phyloP scores from a whole-genome alignment of 352 stramenopile species.

The Globisporangium rhizosaccharum region DNA sequence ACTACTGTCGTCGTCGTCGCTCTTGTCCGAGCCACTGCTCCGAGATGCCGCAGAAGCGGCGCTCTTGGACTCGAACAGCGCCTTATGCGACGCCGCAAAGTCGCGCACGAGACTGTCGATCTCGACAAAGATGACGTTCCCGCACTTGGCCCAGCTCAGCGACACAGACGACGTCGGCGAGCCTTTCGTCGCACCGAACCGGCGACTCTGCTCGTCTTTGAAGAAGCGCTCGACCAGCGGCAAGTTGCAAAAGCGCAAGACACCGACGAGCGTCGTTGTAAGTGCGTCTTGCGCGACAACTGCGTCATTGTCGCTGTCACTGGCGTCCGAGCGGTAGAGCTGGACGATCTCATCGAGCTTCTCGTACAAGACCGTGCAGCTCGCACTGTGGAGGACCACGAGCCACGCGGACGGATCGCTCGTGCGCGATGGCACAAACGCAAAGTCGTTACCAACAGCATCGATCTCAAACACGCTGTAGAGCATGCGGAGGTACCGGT shows the following conservation, averaged over 20 bases:
- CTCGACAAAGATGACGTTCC: constrained; percentile 81
- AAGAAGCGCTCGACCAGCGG: constrained; percentile 74
- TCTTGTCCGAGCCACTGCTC: not conserved
- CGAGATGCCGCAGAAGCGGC: constrained; percentile 2
- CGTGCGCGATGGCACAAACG: not conserved
- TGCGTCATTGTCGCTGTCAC: constrained; percentile 4
- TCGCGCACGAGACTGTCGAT: constrained; percentile 74
- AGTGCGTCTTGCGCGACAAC: constrained; percentile 53
- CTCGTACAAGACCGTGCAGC: constrained; percentile 72
- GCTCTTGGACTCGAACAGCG: constrained; percentile 15
- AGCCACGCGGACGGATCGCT: constrained; percentile 60
- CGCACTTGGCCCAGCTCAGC: constrained; percentile 76
- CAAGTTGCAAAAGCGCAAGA: constrained; percentile 76
- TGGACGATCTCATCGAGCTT: constrained; percentile 81
- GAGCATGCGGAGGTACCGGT: constrained; percentile 46
- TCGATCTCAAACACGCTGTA: constrained; percentile 56
- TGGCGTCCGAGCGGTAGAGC: constrained; percentile 35
- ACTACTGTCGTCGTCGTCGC: constrained; percentile 18
- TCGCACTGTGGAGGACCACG: constrained; percentile 62
- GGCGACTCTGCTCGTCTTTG: constrained; percentile 24
- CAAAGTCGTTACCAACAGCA: not conserved
- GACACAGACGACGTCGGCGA: constrained; percentile 16
- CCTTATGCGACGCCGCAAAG: constrained; percentile 63
- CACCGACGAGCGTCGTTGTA: constrained; percentile 47
- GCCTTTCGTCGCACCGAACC: constrained; percentile 6